Conservation (phyloP, 164 flowering plant species). For the Cinnamomum chago region DNA sequence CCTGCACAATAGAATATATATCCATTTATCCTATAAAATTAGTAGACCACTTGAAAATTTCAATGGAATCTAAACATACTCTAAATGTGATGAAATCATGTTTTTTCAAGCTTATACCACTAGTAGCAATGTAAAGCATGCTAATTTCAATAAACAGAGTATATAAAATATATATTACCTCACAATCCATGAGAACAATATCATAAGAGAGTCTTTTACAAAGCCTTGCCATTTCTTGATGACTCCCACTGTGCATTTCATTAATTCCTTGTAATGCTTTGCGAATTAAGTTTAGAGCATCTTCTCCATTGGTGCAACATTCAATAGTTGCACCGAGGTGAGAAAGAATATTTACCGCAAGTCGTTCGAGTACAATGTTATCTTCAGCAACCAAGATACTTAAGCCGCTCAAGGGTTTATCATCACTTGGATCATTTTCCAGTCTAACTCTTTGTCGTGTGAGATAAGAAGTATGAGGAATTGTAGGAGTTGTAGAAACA, state of each 20-base stretch:
- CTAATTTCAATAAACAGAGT: background rate
- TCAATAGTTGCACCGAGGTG: slow-evolving; percentile 44
- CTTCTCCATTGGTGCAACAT: slow-evolving; percentile 45
- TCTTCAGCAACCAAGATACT: slow-evolving; percentile 65
- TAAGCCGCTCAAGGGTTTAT: slow-evolving; percentile 41
- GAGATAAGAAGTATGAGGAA: too few species aligned
- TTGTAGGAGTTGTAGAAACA: too few species aligned
- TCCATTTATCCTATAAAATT: too few species aligned
- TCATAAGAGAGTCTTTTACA: slow-evolving; percentile 4
- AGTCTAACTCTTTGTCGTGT: too few species aligned
- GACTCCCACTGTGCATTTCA: background rate
- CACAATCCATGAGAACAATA: slow-evolving; percentile 5
- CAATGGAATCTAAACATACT: too few species aligned
- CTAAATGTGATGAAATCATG: too few species aligned
- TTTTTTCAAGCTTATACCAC: too few species aligned
- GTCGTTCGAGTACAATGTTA: slow-evolving; percentile 8
- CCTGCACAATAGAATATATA: too few species aligned
- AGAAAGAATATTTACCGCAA: slow-evolving; percentile 19
- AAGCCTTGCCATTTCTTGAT: slow-evolving; percentile 2
- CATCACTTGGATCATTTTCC: too few species aligned
- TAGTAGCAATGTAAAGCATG: background rate
- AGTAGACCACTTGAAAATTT: too few species aligned
- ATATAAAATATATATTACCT: background rate
- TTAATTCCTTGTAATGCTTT: slow-evolving; percentile 17
- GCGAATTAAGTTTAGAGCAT: slow-evolving; percentile 30